Evolutionary conservation across 2,329 filamentous ascomycete genomes (phyloP).

Genomic region (Trichoderma breve): DNA sequence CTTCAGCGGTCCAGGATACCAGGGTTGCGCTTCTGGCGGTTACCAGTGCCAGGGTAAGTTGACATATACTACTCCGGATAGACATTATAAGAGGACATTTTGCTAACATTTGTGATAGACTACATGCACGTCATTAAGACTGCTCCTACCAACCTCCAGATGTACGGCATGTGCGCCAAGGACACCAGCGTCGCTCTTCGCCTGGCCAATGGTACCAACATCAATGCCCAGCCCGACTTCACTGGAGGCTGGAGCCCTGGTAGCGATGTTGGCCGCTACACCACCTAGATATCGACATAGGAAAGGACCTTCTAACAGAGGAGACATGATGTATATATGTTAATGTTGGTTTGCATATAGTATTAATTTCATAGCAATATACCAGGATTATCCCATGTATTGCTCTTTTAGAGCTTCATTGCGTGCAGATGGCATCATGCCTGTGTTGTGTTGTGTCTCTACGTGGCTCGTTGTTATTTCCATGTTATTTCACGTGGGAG

Average conservation of each 20-base stretch:
- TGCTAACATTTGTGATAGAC: conserved; percentile 17
- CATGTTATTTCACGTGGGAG: not conserved
- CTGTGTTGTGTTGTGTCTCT: not conserved
- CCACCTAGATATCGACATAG: conserved; percentile 19
- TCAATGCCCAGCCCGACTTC: conserved; percentile 34
- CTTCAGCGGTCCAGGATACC: conserved; percentile 41
- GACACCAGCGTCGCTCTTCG: conserved; percentile 36
- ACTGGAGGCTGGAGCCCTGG: conserved; percentile 37
- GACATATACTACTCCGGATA: not conserved
- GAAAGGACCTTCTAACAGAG: not conserved
- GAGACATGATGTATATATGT: not conserved
- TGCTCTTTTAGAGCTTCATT: not conserved
- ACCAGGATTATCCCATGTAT: not conserved
- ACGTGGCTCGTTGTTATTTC: not conserved
- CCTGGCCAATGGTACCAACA: conserved; percentile 36
- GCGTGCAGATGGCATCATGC: not conserved
- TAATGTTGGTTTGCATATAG: not conserved
- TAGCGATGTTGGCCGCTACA: conserved; percentile 38
- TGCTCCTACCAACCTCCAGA: conserved; percentile 39
- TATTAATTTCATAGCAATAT: not conserved
- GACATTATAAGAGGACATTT: not conserved
- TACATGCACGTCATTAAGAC: conserved; percentile 40
- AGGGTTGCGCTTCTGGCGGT: conserved; percentile 31
- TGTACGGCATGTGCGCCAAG: conserved; percentile 43
- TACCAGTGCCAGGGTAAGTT: conserved; percentile 36